phyloP scores from a whole-genome alignment of 371 early-diverging fungal genomes.

The Actinomucor elegans region DNA sequence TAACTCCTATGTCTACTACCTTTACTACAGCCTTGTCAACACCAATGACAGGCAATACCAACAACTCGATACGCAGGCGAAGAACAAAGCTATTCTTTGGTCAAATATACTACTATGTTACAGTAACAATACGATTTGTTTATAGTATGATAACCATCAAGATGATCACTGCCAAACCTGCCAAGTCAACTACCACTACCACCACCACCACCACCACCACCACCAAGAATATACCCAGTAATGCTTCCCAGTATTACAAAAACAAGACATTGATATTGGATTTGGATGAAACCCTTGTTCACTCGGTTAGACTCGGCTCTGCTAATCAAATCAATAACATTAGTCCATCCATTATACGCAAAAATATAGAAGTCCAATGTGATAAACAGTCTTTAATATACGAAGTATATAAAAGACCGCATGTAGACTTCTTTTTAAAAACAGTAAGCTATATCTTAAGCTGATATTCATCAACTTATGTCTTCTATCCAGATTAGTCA shows the following conservation, averaged over 20 bases:
- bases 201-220: constrained; percentile 2
- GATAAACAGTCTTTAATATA: constrained; percentile 90
- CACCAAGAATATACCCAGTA: constrained; percentile 15
- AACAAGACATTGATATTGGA: constrained; percentile 92
- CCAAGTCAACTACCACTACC: neutral
- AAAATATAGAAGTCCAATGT: constrained; percentile 84
- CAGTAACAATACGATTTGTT: constrained; percentile 10
- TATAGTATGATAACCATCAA: constrained; percentile 7
- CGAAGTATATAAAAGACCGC: constrained; percentile 95
- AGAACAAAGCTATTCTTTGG: constrained; percentile 13
- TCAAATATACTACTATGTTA: constrained; percentile 16
- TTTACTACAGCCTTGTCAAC: constrained; percentile 12
- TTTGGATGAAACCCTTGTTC: constrained; percentile 96
- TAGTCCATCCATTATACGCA: constrained; percentile 33
- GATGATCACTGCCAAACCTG: neutral
- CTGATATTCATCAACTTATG: too few species aligned
- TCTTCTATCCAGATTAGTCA: constrained; percentile 67
- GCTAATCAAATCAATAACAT: constrained; percentile 20
- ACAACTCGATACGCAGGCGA: constrained; percentile 1
- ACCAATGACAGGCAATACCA: constrained; percentile 6
- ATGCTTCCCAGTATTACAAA: constrained; percentile 34
- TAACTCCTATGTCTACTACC: constrained; percentile 9
- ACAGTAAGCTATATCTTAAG: constrained; percentile 66
- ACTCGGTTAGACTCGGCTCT: constrained; percentile 62
- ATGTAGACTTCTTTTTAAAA: constrained; percentile 91